These are phyloP conservation scores for Erodium moschatum DNA, from an alignment of 441 rosid species.

Conservation along the genomic window DNA sequence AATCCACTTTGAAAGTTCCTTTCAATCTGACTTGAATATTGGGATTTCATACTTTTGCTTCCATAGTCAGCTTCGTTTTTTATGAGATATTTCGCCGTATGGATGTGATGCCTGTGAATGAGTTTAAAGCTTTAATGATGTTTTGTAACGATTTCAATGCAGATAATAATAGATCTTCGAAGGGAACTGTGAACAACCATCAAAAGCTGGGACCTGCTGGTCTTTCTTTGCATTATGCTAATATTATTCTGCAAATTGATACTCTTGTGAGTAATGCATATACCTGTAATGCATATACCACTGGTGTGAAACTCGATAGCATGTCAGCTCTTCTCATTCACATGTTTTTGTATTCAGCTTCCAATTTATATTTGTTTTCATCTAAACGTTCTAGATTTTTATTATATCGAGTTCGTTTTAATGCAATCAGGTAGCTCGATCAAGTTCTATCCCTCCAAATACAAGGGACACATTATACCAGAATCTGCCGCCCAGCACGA, in stretches of 20 bases:
- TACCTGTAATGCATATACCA: constrained; percentile 5
- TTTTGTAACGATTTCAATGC: constrained; percentile 18
- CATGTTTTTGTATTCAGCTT: neutral
- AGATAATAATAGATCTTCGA: constrained; percentile 56
- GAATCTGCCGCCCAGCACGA: constrained; percentile 81
- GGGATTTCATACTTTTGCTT: too few species aligned
- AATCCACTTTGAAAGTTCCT: neutral
- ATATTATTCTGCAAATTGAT: constrained; percentile 82
- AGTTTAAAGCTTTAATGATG: neutral
- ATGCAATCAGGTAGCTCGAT: constrained; percentile 68
- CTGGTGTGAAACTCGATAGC: too few species aligned
- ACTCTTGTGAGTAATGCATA: constrained; percentile 58
- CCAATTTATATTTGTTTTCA: neutral
- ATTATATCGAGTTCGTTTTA: constrained; percentile 13
- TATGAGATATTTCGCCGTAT: too few species aligned
- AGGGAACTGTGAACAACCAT: constrained; percentile 35
- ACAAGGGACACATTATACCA: constrained; percentile 93
- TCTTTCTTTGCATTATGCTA: constrained; percentile 95
- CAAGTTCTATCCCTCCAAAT: constrained; percentile 82
- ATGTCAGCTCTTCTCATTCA: constrained; percentile 17
- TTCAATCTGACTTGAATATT: neutral
- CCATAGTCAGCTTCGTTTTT: too few species aligned
- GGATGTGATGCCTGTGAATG: too few species aligned
- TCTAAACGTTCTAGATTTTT: neutral
- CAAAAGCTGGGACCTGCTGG: constrained; percentile 79